Conservation (phyloP, 2,329 filamentous ascomycete species). For the Exophiala mesophila region DNA sequence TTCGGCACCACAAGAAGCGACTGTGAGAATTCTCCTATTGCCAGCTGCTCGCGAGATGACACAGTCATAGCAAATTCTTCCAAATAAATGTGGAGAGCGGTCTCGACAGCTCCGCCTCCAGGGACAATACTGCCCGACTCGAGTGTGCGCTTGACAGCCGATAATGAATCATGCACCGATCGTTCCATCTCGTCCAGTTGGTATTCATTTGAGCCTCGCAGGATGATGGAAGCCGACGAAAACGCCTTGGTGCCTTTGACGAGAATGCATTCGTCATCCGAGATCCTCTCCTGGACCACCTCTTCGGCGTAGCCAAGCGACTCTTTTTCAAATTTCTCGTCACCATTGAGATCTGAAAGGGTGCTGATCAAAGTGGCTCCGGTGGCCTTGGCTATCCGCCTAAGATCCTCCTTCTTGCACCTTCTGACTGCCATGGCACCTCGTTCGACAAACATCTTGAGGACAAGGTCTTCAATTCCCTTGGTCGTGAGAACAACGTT, state of each 20-base stretch:
- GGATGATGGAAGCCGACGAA: constrained; percentile 90
- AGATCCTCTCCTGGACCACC: constrained; percentile 96
- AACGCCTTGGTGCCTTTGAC: constrained; percentile 93
- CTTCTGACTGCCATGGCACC: constrained; percentile 92
- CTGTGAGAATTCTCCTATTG: constrained; percentile 95
- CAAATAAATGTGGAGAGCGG: constrained; percentile 97
- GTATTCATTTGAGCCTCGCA: constrained; percentile 93
- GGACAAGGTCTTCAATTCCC: constrained; percentile 91
- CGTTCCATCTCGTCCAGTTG: constrained; percentile 99
- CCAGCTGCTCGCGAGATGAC: constrained; percentile 91
- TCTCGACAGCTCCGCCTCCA: constrained; percentile 93
- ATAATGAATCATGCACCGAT: constrained; percentile 93
- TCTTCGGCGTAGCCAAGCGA: constrained; percentile 89
- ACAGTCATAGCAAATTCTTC: constrained; percentile 98
- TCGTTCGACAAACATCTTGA: constrained; percentile 91
- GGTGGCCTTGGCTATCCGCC: constrained; percentile 92
- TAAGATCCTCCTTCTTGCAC: constrained; percentile 97
- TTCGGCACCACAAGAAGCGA: constrained; percentile 92
- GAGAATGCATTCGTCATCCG: constrained; percentile 96
- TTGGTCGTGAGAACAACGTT: constrained; percentile 97
- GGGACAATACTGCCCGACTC: constrained; percentile 97
- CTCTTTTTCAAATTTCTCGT: constrained; percentile 90
- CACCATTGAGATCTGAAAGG: constrained; percentile 91
- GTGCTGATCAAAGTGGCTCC: constrained; percentile 90
- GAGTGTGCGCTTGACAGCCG: constrained; percentile 91